A percentile compares a stretch with the other conserved stretches of the same genome.
Evolutionary conservation across 169 alveolate genomes (phyloP).

Genomic region (Eimeria praecox): DNA sequence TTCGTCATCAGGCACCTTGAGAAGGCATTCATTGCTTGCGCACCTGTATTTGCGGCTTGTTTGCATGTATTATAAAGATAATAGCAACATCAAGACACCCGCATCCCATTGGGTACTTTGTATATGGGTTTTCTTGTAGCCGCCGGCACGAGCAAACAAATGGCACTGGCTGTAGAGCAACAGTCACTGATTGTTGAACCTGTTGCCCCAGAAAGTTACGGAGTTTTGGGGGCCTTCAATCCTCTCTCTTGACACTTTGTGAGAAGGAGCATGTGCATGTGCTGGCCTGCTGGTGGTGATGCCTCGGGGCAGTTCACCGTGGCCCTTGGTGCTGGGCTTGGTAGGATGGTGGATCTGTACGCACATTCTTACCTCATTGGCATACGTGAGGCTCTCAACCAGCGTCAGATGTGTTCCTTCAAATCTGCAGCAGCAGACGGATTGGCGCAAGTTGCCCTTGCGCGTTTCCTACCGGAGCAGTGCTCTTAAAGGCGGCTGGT

Average conservation of each 20-base stretch:
- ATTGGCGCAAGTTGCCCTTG: background rate
- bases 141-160: background rate
- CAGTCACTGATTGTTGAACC: background rate
- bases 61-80: background rate
- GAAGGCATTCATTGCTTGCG: background rate
- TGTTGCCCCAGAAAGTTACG: background rate
- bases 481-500: background rate
- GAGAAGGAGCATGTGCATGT: background rate
- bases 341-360: background rate
- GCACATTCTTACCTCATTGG: background rate
- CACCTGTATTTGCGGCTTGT: background rate
- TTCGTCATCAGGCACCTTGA: no score
- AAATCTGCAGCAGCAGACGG: conserved; percentile 8
- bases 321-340: background rate
- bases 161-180: background rate
- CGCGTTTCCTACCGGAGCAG: background rate
- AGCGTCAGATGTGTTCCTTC: background rate
- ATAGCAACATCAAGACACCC: background rate
- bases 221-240: background rate
- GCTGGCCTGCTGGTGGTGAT: conserved; percentile 20
- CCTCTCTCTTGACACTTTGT: background rate
- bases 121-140: background rate
- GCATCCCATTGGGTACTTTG: background rate
- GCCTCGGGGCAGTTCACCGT: conserved; percentile 25
- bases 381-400: background rate